These are phyloP conservation scores for Salvia rosmarinus DNA, from an alignment of 257 asterid genomes.

Conservation along the genomic window DNA sequence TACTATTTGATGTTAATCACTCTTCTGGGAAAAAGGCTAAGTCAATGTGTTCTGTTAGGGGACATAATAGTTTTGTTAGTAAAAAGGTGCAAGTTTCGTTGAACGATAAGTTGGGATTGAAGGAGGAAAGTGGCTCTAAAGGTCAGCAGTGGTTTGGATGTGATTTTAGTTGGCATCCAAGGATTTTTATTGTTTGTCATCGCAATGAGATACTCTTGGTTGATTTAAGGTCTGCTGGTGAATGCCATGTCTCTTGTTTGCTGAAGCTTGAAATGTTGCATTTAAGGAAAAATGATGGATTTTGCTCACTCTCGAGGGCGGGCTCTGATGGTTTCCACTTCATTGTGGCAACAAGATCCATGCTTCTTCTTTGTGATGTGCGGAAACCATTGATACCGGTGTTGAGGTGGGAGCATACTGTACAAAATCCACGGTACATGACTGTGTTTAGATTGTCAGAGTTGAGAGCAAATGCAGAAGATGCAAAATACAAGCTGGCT, in stretches of 20 bases:
- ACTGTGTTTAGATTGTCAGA: constrained; percentile 60
- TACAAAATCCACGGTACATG: constrained; percentile 57
- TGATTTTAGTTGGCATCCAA: constrained; percentile 82
- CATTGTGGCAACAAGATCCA: constrained; percentile 49
- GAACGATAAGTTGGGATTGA: constrained; percentile 39
- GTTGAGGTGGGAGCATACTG: constrained; percentile 65
- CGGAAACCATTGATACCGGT: constrained; percentile 58
- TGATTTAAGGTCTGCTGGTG: constrained; percentile 52
- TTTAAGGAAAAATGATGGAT: constrained; percentile 47
- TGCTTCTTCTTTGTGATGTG: constrained; percentile 72
- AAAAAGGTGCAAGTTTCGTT: constrained; percentile 47
- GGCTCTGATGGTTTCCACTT: constrained; percentile 57
- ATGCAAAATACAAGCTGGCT: constrained; percentile 53
- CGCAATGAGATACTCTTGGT: constrained; percentile 57
- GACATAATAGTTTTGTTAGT: constrained; percentile 28
- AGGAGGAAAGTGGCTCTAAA: constrained; percentile 34
- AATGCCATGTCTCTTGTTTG: constrained; percentile 47
- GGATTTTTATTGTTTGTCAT: constrained; percentile 62
- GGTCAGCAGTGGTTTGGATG: constrained; percentile 57
- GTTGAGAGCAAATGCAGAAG: constrained; percentile 52
- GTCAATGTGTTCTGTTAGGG: constrained; percentile 21
- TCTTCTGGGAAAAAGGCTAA: constrained; percentile 32
- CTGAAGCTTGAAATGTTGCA: constrained; percentile 61
- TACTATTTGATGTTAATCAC: constrained; percentile 63
- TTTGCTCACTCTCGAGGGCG: constrained; percentile 58